Base-by-base conservation (phyloP, 495 filamentous ascomycete genomes). In the Aspergillus indologenus region DNA sequence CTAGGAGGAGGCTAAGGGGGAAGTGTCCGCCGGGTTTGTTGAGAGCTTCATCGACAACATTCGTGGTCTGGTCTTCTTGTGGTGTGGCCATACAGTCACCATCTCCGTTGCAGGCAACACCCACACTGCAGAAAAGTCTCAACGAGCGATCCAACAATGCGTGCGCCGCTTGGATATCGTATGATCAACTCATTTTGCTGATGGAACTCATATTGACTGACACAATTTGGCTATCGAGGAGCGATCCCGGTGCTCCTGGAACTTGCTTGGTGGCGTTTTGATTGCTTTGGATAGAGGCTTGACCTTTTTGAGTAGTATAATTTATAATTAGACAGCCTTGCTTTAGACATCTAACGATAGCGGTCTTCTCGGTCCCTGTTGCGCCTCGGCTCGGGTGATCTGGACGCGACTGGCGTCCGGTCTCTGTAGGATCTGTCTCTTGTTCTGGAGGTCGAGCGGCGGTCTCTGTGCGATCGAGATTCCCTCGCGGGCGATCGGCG, bases 1-100 rank as follows among this genome's bases (percentile, higher is more conserved):
- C 73, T 94, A 47, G 82, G 82, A 54, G 72, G 65, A 14, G 69
- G 71, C 53, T 77, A 72, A 79, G 57, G 52, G n/a, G 19, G 14
- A 1, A 29, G 19, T 31, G 21, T 22, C 26, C 26, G 20, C 15
- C 48, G 15, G 6, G 21, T 24, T 43, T 19, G 18, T 21, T 6
- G 29, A 15, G 21, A 53, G 45, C 49, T 58, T 23, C 7, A 46
- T 57, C 53, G 23, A 56, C 17, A 54, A 50, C 44, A 17, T 49
- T 61, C 62, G 54, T 34, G 34, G 12, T 9, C 12, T 40, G 34
- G 5, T 40, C 12, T 40, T 40, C 34, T n/a, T 40, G 34, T 11
- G 26, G 26, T 29, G 15, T 20, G 52, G 19, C 18, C 52, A 20
- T 22, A 20, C 19, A 11, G 5, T 15, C 34, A 40, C 34, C 34